Evolutionary conservation across 495 filamentous ascomycete species (phyloP).

Genomic region (Penicillium egyptiacum): DNA sequence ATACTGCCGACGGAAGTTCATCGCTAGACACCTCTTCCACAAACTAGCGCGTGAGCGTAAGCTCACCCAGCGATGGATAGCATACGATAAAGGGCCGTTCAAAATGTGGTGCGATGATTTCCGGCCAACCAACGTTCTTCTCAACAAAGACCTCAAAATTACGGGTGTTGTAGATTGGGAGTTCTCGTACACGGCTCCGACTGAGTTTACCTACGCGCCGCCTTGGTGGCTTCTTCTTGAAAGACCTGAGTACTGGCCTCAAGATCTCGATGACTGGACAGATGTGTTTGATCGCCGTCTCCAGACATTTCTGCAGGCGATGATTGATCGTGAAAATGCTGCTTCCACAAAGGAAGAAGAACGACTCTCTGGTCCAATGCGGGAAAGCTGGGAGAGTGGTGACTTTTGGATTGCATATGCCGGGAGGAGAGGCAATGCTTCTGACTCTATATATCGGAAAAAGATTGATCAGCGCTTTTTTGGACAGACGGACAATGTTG

Average conservation of each 20-base stretch:
- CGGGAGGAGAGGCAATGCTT: not conserved
- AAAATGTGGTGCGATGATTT: constrained; percentile 37
- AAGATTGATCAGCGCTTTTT: not conserved
- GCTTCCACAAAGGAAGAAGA: not conserved
- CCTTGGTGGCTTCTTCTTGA: constrained; percentile 20
- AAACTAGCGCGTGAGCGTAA: constrained; percentile 29
- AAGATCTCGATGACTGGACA: not conserved
- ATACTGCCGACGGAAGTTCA: constrained; percentile 43
- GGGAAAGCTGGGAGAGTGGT: constrained; percentile 1
- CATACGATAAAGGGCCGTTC: constrained; percentile 23
- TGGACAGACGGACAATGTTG: not conserved
- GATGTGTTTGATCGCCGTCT: not conserved
- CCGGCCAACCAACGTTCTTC: constrained; percentile 28
- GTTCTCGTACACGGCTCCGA: constrained; percentile 20
- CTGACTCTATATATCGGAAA: not conserved
- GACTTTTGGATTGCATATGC: constrained; percentile 1
- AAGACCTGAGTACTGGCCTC: constrained; percentile 7
- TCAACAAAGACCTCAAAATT: constrained; percentile 14
- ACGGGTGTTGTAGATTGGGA: constrained; percentile 17
- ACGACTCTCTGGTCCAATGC: not conserved
- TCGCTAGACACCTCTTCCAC: constrained; percentile 39
- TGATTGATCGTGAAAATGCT: not conserved
- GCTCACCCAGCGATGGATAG: constrained; percentile 3
- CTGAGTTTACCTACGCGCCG: constrained; percentile 16
- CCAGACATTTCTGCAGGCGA: not conserved